Base-by-base conservation (phyloP, 805 yeast species). In the Candida sonorensis region DNA sequence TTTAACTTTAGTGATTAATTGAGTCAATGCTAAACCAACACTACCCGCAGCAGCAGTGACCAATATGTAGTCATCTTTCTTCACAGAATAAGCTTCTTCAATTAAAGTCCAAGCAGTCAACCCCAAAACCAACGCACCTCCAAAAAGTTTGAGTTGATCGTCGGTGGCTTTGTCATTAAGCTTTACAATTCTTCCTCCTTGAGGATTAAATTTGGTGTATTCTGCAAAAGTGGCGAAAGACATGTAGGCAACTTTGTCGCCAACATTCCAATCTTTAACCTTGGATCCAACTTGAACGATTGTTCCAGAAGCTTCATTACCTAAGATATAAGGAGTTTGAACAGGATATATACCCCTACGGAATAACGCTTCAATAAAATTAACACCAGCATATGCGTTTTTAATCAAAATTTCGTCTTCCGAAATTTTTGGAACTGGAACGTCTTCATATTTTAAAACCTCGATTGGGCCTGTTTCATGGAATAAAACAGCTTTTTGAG, bases 31-130 rank as follows among this genome's bases (percentile, higher is more conserved):
- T 31, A 73, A 67, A 5, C 97, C 97, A 31, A 84, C 90, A 35
- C 97, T 96, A 28, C 97, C 97, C 3, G 97, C 96, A 7, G 95
- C 95, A 4, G 97, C 97, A 63, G 87, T 85, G 17, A 85, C 77
- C 29, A 88, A 65, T 27, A 82, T 70, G 44, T 59, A 69, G 37
- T 90, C 96, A 33, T 76, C 88, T 51, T 70, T 62, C 45, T 83
- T 53, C 24, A 84, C 81, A 2, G 66, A 48, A 50, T 82, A 75
- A 2, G 92, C 72, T 40, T 82, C 86, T 23, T 66, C 60, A 29
- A 75, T 60, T 37, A 88, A 75, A 1, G 90, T 71, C 46, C 81
- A 57, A 2, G 90, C 92, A 6, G 97, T 88, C 40, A 87, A 61
- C 2, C 86, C 92, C 55, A 83, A 90, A 20, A 83, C 43, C 27